These are phyloP conservation scores for Mycosphaerella arachidis DNA, from an alignment of 2,329 filamentous ascomycete genomes.

Conservation along the genomic window DNA sequence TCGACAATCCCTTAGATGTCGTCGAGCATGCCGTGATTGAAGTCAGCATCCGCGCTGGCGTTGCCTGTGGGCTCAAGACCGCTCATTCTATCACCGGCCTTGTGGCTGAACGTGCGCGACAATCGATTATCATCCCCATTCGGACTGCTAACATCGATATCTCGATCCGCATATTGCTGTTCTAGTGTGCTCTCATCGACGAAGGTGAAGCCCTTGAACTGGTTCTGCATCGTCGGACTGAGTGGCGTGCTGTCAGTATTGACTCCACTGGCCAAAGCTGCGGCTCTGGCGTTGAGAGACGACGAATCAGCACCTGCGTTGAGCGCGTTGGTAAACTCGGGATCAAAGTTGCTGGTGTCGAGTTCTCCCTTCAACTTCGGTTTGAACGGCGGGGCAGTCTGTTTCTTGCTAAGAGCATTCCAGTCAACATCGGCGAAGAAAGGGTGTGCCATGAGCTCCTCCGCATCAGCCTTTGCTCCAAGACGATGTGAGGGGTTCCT, in stretches of 20 bases:
- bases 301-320: conserved; percentile 72
- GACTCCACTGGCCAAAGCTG: conserved; percentile 72
- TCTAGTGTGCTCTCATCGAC: conserved; percentile 97
- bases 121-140: conserved; percentile 29
- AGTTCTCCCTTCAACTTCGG: conserved; percentile 93
- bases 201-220: conserved; percentile 97
- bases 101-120: conserved; percentile 37
- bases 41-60: conserved; percentile 40
- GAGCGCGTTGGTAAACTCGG: conserved; percentile 93
- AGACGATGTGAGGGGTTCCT: conserved; percentile 93
- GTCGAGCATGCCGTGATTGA: conserved; percentile 43
- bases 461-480: conserved; percentile 83
- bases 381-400: conserved; percentile 94
- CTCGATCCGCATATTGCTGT: conserved; percentile 61
- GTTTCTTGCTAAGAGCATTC: conserved; percentile 80
- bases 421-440: conserved; percentile 96
- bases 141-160: conserved; percentile 39
- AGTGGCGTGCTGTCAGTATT: conserved; percentile 87
- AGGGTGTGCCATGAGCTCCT: conserved; percentile 87
- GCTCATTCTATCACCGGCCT: conserved; percentile 48
- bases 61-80: conserved; percentile 41
- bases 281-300: conserved; percentile 86
- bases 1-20: conserved; percentile 24
- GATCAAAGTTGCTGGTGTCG: conserved; percentile 97
- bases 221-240: conserved; percentile 92